Conservation (phyloP, 345 rosid species). For the Citrus trifoliata region DNA sequence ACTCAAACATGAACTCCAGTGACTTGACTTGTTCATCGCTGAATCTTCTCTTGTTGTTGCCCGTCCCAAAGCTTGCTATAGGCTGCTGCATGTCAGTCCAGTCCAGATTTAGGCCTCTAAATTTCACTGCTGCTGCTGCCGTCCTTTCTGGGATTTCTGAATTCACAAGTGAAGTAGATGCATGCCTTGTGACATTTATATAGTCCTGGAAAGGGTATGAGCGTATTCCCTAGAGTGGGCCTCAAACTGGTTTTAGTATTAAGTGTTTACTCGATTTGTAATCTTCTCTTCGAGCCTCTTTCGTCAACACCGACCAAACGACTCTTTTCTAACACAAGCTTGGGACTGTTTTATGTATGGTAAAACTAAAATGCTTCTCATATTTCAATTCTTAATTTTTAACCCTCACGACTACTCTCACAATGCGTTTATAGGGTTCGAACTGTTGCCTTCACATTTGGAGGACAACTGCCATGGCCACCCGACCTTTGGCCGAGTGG, state of each 20-base stretch:
- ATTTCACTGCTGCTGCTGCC: not conserved
- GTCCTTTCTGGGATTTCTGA: not conserved
- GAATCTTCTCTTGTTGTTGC: slow-evolving; percentile 24
- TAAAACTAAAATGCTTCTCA: not conserved
- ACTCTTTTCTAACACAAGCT: not conserved
- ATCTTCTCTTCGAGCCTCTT: not conserved
- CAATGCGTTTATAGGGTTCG: no score
- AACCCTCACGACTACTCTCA: no score
- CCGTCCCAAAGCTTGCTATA: not conserved
- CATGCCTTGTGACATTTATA: not conserved
- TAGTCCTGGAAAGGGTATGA: not conserved
- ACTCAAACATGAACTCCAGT: slow-evolving; percentile 24
- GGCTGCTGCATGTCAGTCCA: slow-evolving; percentile 1
- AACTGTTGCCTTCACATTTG: no score
- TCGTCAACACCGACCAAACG: not conserved
- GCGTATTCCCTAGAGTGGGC: slow-evolving; percentile 17
- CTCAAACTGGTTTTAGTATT: not conserved
- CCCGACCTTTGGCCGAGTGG: no score
- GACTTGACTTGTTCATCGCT: slow-evolving; percentile 26
- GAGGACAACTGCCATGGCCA: no score
- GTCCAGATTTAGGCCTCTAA: not conserved
- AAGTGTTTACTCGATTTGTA: not conserved
- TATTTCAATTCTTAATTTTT: not conserved
- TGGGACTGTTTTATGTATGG: not conserved
- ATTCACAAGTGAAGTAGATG: not conserved